phyloP scores from a whole-genome alignment of 495 filamentous ascomycete genomes.

The Podospora comata region DNA sequence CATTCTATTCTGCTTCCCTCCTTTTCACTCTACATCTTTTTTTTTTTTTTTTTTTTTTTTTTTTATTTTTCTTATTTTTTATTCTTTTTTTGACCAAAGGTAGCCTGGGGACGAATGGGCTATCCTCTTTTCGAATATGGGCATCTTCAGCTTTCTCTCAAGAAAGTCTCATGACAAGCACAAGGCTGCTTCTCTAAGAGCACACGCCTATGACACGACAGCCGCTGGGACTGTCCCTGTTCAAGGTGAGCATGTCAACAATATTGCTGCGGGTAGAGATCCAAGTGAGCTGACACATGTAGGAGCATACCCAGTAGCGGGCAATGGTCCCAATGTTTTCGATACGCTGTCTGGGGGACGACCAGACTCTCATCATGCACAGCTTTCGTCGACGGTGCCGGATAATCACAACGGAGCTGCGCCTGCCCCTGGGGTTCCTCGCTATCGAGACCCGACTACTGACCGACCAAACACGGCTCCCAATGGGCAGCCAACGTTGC shows the following conservation, averaged over 20 bases:
- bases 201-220: slow-evolving; percentile 31
- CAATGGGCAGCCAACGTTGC: slow-evolving; percentile 13
- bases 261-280: neutral
- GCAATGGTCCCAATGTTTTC: slow-evolving; percentile 30
- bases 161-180: slow-evolving; percentile 30
- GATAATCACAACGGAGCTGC: slow-evolving; percentile 23
- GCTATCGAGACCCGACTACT: slow-evolving; percentile 22
- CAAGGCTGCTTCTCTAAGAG: slow-evolving; percentile 30
- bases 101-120: slow-evolving; percentile 22
- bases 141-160: slow-evolving; percentile 42
- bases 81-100: neutral
- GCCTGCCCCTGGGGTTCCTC: slow-evolving; percentile 33
- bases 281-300: slow-evolving; percentile 11
- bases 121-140: slow-evolving; percentile 34
- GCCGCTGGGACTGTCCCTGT: slow-evolving; percentile 30
- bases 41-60: neutral
- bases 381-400: slow-evolving; percentile 17
- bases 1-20: neutral
- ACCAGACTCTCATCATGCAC: slow-evolving; percentile 27
- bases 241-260: slow-evolving; percentile 32
- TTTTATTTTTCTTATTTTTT: neutral
- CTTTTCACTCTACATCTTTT: neutral
- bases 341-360: slow-evolving; percentile 32
- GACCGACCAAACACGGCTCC: slow-evolving; percentile 44
- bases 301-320: slow-evolving; percentile 29